Evolutionary conservation across 73 alveolate genomes (phyloP).

Genomic region (Durusdinium trenchii): DNA sequence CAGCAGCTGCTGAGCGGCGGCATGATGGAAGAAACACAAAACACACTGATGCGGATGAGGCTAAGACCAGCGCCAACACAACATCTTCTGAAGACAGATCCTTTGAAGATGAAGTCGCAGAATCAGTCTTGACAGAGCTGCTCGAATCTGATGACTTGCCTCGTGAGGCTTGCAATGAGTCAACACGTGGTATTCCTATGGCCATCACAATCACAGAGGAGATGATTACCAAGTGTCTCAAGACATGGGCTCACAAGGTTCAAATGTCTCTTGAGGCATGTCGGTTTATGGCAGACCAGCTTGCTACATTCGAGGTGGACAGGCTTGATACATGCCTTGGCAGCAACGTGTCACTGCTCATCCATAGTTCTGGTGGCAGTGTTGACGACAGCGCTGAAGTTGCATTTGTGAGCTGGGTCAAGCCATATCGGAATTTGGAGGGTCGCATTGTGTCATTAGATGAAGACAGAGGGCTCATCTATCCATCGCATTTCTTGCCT

Average conservation of each 20-base stretch:
- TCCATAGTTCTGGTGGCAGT: not conserved
- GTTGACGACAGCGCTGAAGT: not conserved
- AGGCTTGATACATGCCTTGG: not conserved
- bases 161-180: not conserved
- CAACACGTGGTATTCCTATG: not conserved
- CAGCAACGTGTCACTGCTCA: not conserved
- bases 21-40: not conserved
- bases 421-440: not conserved
- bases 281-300: not conserved
- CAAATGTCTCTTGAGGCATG: not conserved
- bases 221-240: not conserved
- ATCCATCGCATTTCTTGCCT: not conserved
- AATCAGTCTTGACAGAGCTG: not conserved
- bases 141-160: not conserved
- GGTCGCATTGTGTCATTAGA: not conserved
- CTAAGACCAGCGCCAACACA: not conserved
- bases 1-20: not conserved
- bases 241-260: not conserved
- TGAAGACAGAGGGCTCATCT: not conserved
- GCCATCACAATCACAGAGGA: not conserved
- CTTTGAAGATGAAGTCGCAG: conserved; percentile 14
- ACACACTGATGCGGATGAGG: not conserved
- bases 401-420: not conserved
- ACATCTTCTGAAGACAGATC: not conserved
- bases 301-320: not conserved